These are phyloP conservation scores for Talaromyces rugulosus DNA, from an alignment of 2,329 filamentous ascomycete species.

Conservation along the genomic window DNA sequence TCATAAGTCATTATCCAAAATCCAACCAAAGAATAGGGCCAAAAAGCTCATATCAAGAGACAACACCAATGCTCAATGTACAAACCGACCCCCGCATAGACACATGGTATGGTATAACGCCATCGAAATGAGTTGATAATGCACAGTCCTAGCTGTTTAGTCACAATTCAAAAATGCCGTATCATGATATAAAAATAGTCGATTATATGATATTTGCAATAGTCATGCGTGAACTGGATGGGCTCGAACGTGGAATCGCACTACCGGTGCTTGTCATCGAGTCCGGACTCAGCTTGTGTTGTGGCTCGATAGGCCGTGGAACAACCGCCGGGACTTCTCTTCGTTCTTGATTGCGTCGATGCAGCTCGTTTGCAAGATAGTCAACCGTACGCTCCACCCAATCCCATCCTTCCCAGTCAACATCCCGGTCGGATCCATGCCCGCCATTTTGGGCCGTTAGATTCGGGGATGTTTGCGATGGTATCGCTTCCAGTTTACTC, in stretches of 20 bases:
- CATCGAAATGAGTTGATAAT: background rate
- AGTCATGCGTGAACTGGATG: conserved; percentile 41
- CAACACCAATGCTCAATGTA: background rate
- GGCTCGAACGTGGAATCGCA: conserved; percentile 19
- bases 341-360: conserved; percentile 18
- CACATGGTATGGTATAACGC: background rate
- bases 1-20: background rate
- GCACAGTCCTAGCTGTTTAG: background rate
- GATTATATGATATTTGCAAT: conserved; percentile 43
- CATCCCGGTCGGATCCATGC: conserved; percentile 28
- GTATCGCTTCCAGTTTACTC: conserved; percentile 29
- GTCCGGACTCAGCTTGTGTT: conserved; percentile 21
- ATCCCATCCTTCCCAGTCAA: conserved; percentile 77
- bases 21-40: background rate
- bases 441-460: conserved; percentile 50
- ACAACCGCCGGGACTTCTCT: conserved; percentile 10
- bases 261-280: conserved; percentile 16
- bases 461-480: conserved; percentile 17
- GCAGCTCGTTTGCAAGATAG: conserved; percentile 47
- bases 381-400: conserved; percentile 62
- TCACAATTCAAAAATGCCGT: background rate
- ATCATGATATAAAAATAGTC: background rate
- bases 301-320: conserved; percentile 10
- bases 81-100: background rate
- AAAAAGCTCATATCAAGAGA: background rate